phyloP scores from a whole-genome alignment of 202 grass and related monocot genomes.

The Saccharum hybrid region DNA sequence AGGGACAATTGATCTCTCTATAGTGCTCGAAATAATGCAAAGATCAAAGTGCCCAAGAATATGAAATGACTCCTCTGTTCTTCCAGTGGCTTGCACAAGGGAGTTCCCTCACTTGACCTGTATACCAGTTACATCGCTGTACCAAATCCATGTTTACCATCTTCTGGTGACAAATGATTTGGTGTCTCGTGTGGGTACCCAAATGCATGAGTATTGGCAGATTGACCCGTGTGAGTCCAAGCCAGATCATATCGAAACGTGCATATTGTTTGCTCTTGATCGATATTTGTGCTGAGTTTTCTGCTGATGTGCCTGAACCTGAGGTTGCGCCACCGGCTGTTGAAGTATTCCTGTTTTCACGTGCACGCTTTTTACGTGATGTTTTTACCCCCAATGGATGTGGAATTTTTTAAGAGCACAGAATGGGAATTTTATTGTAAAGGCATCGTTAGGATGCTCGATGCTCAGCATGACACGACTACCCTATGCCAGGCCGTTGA shows the following conservation, averaged over 20 bases:
- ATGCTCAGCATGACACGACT: background rate
- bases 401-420: too few species aligned
- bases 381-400: too few species aligned
- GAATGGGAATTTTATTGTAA: too few species aligned
- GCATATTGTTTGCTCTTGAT: background rate
- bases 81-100: slow-evolving; percentile 1
- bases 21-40: background rate
- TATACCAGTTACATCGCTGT: background rate
- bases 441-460: background rate
- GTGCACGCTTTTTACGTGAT: background rate
- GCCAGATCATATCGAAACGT: background rate
- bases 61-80: background rate
- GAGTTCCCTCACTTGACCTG: background rate
- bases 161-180: background rate
- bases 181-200: background rate
- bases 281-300: background rate
- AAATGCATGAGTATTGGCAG: background rate
- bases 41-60: background rate
- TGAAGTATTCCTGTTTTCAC: background rate
- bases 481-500: background rate
- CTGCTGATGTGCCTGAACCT: background rate
- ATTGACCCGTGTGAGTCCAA: background rate
- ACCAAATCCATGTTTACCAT: background rate
- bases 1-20: slow-evolving; percentile 43
- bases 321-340: background rate